Evolutionary conservation across 257 asterid genomes (phyloP).

Genomic region (Mitragyna speciosa): DNA sequence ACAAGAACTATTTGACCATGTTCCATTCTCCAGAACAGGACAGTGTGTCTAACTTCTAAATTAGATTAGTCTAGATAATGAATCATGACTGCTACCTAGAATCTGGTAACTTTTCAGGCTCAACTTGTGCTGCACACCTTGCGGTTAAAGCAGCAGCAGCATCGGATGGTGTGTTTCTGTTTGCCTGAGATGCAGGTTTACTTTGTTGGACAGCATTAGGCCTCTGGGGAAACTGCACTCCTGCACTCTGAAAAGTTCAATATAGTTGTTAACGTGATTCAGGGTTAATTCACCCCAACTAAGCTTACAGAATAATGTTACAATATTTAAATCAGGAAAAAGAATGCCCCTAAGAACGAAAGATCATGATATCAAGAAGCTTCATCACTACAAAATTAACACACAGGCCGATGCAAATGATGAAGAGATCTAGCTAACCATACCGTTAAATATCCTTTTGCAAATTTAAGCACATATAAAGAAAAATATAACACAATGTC

Average conservation of each 20-base stretch:
- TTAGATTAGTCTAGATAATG: background rate
- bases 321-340: background rate
- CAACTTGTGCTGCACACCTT: constrained; percentile 43
- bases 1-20: no score
- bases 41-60: background rate
- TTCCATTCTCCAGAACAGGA: background rate
- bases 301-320: background rate
- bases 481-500: background rate
- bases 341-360: no score
- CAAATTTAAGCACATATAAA: no score
- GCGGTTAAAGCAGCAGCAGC: constrained; percentile 45
- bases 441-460: background rate
- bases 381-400: background rate
- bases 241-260: constrained; percentile 67
- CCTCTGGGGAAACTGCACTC: constrained; percentile 85
- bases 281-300: background rate
- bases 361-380: background rate
- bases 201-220: constrained; percentile 44
- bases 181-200: constrained; percentile 38
- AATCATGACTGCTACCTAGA: constrained; percentile 53
- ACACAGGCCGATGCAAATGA: background rate
- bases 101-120: constrained; percentile 46
- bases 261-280: background rate
- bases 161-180: constrained; percentile 38
- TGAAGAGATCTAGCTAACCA: background rate